Evolutionary conservation across 495 filamentous ascomycete genomes (phyloP).

Genomic region (Cladorrhinum samala): DNA sequence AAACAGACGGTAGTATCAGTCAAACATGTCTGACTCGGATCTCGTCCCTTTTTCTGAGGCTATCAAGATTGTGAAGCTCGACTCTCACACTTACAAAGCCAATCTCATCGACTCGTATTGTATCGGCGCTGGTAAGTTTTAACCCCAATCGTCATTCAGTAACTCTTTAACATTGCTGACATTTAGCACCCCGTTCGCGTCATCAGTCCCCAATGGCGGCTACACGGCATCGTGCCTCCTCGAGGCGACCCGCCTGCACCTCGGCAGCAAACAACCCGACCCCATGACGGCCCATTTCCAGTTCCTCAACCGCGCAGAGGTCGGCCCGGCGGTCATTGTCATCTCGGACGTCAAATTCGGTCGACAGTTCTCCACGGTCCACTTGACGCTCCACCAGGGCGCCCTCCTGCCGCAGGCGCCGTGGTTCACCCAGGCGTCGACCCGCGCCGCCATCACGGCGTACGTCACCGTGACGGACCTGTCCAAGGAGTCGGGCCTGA

Average conservation of each 20-base stretch:
- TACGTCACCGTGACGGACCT: conserved; percentile 66
- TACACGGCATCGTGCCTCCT: conserved; percentile 62
- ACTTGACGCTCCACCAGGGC: conserved; percentile 53
- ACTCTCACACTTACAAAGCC: conserved; percentile 55
- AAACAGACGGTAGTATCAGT: not conserved
- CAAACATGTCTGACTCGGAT: not conserved
- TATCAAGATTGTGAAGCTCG: conserved; percentile 45
- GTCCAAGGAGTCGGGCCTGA: conserved; percentile 50
- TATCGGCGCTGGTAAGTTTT: conserved; percentile 56
- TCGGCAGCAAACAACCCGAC: conserved; percentile 57
- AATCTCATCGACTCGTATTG: conserved; percentile 57
- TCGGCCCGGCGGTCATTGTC: conserved; percentile 55
- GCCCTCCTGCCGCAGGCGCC: conserved; percentile 23
- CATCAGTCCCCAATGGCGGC: conserved; percentile 77
- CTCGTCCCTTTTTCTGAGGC: conserved; percentile 26
- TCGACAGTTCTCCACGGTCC: conserved; percentile 60
- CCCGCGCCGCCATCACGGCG: conserved; percentile 37
- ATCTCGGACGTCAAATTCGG: conserved; percentile 72
- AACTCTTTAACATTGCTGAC: not conserved
- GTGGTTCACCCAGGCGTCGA: conserved; percentile 23
- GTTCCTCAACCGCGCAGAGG: conserved; percentile 63
- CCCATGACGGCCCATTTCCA: conserved; percentile 62
- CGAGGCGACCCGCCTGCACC: conserved; percentile 54
- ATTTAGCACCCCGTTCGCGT: too few species aligned
- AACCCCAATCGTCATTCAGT: not conserved